Conservation (phyloP, 2,329 filamentous ascomycete species). For the Fusarium sp. region DNA sequence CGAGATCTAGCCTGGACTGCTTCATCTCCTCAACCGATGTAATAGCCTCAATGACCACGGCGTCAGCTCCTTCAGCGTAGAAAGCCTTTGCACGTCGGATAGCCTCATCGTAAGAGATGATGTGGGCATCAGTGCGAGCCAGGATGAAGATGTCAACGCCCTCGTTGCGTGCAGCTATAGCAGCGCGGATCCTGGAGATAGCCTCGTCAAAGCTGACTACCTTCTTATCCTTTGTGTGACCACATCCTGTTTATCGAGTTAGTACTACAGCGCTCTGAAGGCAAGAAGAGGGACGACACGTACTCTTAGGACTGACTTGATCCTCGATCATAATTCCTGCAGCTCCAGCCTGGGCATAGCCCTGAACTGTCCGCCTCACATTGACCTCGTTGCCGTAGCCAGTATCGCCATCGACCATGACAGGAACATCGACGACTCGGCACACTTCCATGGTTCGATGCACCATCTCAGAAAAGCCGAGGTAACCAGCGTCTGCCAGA, state of each 20-base stretch:
- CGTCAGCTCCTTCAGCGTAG: conserved; percentile 57
- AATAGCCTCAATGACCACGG: conserved; percentile 57
- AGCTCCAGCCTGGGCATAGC: conserved; percentile 56
- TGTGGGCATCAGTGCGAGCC: conserved; percentile 57
- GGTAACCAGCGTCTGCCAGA: conserved; percentile 62
- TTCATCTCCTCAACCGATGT: conserved; percentile 58
- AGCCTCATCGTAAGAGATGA: conserved; percentile 59
- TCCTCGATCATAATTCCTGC: conserved; percentile 60
- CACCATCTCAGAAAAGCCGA: conserved; percentile 60
- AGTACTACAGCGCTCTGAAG: too few relatives aligned
- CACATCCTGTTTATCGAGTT: conserved; percentile 34
- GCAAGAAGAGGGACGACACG: conserved; percentile 7
- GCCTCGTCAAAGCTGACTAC: conserved; percentile 60
- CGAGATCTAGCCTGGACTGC: conserved; percentile 49
- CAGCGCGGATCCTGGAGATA: conserved; percentile 59
- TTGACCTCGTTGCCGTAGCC: conserved; percentile 62
- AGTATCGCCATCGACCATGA: conserved; percentile 62
- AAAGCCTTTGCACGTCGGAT: conserved; percentile 56
- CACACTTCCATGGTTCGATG: conserved; percentile 58
- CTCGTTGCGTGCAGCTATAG: conserved; percentile 58
- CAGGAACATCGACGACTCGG: conserved; percentile 54
- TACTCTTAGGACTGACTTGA: conserved; percentile 62
- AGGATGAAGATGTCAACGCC: conserved; percentile 60
- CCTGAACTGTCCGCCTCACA: conserved; percentile 57
- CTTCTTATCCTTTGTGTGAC: conserved; percentile 59